Evolutionary conservation across 2,329 filamentous ascomycete species (phyloP).

Genomic region (Drechslerella stenobrocha): DNA sequence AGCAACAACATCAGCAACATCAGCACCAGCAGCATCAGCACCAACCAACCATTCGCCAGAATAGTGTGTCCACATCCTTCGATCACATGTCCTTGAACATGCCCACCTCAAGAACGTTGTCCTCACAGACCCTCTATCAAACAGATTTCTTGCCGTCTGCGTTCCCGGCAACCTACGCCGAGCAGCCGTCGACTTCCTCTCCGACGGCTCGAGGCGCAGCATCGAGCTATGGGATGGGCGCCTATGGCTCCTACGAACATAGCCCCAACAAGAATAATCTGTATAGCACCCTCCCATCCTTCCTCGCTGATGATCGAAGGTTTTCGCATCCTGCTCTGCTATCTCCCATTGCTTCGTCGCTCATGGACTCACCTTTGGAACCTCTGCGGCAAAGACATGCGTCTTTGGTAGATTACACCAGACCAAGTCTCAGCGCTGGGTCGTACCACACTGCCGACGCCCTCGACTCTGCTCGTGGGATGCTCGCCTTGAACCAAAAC

Average conservation of each 20-base stretch:
- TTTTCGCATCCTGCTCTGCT: conserved; percentile 82
- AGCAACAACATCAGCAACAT: not conserved
- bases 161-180: conserved; percentile 28
- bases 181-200: conserved; percentile 24
- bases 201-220: conserved; percentile 29
- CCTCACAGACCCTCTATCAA: conserved; percentile 38
- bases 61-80: conserved; percentile 49
- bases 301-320: conserved; percentile 63
- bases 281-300: conserved; percentile 48
- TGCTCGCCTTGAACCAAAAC: conserved; percentile 86
- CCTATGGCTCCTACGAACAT: conserved; percentile 42
- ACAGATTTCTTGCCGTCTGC: conserved; percentile 39
- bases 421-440: conserved; percentile 60
- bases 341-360: conserved; percentile 57
- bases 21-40: not conserved
- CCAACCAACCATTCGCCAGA: conserved; percentile 35
- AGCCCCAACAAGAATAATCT: conserved; percentile 36
- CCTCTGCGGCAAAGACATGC: conserved; percentile 60
- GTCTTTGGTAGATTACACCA: conserved; percentile 66
- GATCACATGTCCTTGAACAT: conserved; percentile 35
- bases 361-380: conserved; percentile 55
- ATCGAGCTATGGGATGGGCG: conserved; percentile 17
- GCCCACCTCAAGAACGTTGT: conserved; percentile 35
- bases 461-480: conserved; percentile 87
- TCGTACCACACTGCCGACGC: conserved; percentile 73